Evolutionary conservation across 441 rosid genomes (phyloP).

Genomic region (Euphorbia schlechtendalii): DNA sequence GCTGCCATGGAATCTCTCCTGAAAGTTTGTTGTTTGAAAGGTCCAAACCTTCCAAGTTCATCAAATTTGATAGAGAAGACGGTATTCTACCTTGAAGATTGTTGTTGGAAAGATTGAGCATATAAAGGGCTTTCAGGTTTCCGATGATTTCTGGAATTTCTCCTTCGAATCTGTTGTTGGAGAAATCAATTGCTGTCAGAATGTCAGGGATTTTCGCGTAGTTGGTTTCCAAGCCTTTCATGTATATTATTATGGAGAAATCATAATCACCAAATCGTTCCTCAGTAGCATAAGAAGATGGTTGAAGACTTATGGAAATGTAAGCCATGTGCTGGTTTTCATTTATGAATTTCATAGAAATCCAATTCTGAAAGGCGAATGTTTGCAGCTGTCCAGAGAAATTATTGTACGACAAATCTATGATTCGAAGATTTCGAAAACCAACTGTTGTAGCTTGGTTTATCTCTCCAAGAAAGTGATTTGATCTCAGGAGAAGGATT

Average conservation of each 20-base stretch:
- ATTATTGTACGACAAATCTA: not conserved
- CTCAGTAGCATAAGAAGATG: not conserved
- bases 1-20: too few relatives aligned
- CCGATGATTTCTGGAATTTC: too few relatives aligned
- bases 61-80: not conserved
- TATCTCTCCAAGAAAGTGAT: not conserved
- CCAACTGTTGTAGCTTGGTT: not conserved
- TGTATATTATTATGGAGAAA: not conserved
- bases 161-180: too few relatives aligned
- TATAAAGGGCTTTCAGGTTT: too few relatives aligned
- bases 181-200: too few relatives aligned
- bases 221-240: too few relatives aligned
- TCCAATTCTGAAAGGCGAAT: not conserved
- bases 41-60: not conserved
- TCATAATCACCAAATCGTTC: too few relatives aligned
- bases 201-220: too few relatives aligned
- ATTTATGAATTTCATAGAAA: not conserved
- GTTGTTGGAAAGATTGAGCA: too few relatives aligned
- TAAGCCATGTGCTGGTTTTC: not conserved
- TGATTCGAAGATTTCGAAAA: not conserved
- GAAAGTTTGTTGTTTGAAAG: too few relatives aligned
- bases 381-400: not conserved
- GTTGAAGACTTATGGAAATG: not conserved
- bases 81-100: not conserved
- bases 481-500: not conserved